Evolutionary conservation across 345 rosid genomes (phyloP).

Genomic region (Camelina sativa): DNA sequence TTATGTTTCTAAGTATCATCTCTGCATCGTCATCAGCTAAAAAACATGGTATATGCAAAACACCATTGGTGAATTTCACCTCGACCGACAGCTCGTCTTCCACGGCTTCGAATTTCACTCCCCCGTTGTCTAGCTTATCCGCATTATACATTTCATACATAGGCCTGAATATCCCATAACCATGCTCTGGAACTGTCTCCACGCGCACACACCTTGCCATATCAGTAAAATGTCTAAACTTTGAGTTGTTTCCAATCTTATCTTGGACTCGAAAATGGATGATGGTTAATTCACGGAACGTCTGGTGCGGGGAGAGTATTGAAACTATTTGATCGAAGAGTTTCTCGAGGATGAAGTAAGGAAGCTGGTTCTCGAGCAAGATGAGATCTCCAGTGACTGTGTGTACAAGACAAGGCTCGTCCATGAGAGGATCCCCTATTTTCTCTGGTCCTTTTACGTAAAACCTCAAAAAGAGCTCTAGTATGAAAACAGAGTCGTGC

Average conservation of each 20-base stretch:
- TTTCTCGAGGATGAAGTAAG: conserved; percentile 31
- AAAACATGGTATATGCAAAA: not conserved
- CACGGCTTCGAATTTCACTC: not conserved
- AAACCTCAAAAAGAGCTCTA: not conserved
- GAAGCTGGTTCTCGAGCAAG: conserved; percentile 41
- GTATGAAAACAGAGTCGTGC: conserved; percentile 28
- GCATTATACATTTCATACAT: not conserved
- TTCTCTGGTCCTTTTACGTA: rapidly evolving
- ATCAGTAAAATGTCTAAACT: conserved; percentile 33
- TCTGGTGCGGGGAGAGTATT: rapidly evolving
- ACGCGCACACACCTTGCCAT: not conserved
- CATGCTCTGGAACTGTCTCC: not conserved
- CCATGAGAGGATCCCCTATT: conserved; percentile 7
- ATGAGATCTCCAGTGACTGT: not conserved
- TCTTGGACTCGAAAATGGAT: not conserved
- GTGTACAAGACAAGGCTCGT: not conserved
- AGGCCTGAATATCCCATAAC: rapidly evolving
- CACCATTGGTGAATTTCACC: conserved; percentile 2
- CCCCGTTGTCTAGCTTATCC: not conserved
- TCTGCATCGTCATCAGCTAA: not conserved
- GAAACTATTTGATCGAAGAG: not conserved
- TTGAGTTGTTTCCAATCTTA: not conserved
- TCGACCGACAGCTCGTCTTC: not conserved
- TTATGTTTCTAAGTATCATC: not conserved
- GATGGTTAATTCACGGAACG: not conserved